Conservation (phyloP, 2,329 filamentous ascomycete species). For the Fusarium algeriense region DNA sequence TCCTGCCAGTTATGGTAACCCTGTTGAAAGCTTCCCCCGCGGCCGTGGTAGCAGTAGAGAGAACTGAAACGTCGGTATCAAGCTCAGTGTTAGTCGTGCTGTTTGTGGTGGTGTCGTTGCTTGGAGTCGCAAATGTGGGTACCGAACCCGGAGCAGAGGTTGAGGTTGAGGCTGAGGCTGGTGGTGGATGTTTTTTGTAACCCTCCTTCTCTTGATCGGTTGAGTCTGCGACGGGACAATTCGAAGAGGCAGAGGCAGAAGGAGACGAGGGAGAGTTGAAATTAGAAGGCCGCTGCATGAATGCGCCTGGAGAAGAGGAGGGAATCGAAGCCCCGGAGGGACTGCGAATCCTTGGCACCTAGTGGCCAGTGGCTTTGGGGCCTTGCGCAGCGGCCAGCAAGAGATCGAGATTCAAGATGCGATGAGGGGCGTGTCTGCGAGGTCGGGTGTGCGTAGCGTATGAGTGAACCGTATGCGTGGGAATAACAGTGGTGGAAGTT, state of each 20-base stretch:
- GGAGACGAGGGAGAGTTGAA: slow-evolving; percentile 40
- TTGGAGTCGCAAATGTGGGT: slow-evolving; percentile 26
- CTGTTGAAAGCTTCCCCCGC: slow-evolving; percentile 25
- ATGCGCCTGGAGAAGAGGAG: slow-evolving; percentile 46
- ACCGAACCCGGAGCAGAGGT: slow-evolving; percentile 19
- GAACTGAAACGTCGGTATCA: slow-evolving; percentile 22
- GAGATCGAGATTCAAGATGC: slow-evolving; percentile 51
- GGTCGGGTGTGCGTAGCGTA: slow-evolving; percentile 33
- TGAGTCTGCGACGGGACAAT: slow-evolving; percentile 26
- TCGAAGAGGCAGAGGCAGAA: slow-evolving; percentile 22
- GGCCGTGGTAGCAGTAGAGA: slow-evolving; percentile 26
- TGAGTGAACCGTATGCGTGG: slow-evolving; percentile 26
- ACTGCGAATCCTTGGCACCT: slow-evolving; percentile 46
- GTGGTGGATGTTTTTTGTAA: slow-evolving; percentile 16
- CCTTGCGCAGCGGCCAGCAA: slow-evolving; percentile 41
- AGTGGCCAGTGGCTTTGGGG: slow-evolving; percentile 43
- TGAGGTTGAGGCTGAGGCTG: background rate
- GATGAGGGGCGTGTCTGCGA: slow-evolving; percentile 37
- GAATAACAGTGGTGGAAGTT: slow-evolving; percentile 34
- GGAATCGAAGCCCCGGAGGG: slow-evolving; percentile 47
- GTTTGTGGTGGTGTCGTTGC: slow-evolving; percentile 8
- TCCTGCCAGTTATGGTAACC: slow-evolving; percentile 24
- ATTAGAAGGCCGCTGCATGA: slow-evolving; percentile 50
- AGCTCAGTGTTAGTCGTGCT: slow-evolving; percentile 10
- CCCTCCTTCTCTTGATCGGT: slow-evolving; percentile 32